Percentiles rank a stretch among this genome's conserved stretches.
Evolutionary conservation across 2,329 filamentous ascomycete species (phyloP).

Genomic region (Trichophyton benhamiae): DNA sequence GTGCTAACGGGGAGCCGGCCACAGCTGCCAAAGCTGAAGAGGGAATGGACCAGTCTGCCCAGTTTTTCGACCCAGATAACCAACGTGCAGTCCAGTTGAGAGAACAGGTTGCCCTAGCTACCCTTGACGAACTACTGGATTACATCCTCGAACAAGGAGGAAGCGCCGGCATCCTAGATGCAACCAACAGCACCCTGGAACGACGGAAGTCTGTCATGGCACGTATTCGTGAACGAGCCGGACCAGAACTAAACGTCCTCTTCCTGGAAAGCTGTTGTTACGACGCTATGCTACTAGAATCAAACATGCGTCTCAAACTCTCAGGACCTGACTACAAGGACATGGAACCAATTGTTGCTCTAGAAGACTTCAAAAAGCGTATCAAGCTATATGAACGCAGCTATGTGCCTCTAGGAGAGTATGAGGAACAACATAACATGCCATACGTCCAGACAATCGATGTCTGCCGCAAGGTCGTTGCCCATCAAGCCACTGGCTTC

Average conservation of each 20-base stretch:
- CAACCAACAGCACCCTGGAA: constrained; percentile 88
- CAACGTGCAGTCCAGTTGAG: constrained; percentile 66
- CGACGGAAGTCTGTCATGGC: constrained; percentile 74
- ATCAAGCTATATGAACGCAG: constrained; percentile 89
- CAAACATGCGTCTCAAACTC: constrained; percentile 93
- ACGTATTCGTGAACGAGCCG: constrained; percentile 68
- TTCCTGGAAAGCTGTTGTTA: constrained; percentile 93
- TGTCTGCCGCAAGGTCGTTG: constrained; percentile 85
- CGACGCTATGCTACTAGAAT: constrained; percentile 72
- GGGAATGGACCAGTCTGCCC: constrained; percentile 72
- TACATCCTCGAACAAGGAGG: constrained; percentile 74
- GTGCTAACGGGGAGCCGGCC: background rate
- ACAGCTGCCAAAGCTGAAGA: constrained; percentile 22
- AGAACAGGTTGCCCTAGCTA: constrained; percentile 85
- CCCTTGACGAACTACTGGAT: constrained; percentile 79
- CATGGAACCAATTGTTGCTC: constrained; percentile 73
- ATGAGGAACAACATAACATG: constrained; percentile 80
- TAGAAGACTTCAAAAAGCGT: constrained; percentile 84
- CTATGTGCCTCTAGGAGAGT: constrained; percentile 79
- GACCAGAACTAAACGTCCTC: constrained; percentile 73
- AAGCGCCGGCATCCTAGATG: constrained; percentile 88
- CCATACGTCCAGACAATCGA: constrained; percentile 98
- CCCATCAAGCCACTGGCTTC: constrained; percentile 83
- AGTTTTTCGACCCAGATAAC: constrained; percentile 89
- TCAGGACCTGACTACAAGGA: constrained; percentile 92